Evolutionary conservation across 305 asterid species (phyloP), one percentile per base, ranked within the genome.

Genomic region (Fraxinus sp.): DNA sequence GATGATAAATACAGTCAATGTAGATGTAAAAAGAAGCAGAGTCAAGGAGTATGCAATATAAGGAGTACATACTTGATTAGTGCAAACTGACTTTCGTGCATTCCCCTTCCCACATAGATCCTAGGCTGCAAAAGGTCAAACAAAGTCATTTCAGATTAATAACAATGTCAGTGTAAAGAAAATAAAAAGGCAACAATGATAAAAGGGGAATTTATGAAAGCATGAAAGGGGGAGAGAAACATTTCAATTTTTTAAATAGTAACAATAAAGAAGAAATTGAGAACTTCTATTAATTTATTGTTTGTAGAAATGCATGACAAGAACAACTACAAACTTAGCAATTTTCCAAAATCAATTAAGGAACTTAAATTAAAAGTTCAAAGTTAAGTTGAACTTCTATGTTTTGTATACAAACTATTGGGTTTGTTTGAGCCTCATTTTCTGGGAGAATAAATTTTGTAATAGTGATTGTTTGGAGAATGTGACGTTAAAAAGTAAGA

Each of bases 21-120:
- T 74, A 82, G 77, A 77, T 37, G 85, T 32, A 75, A 59, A 59
- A 77, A 43, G 32, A 76, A 83, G 83, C 59, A 81, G 64, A 84
- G 78, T 78, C 20, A 43, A 81, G 72, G 16, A 82, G 72, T 16
- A 83, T 52, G 79, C 78, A 85, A 80, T 52, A 86, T 80, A 35
- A 77, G 80, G 41, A 39, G 75, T 77, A 83, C 95, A 79, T 89
- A 95, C 99, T 91, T 97, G 88, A 97, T 89, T 55, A 97, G 98
- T 62, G 99, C 90, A 87, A 92, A 90, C 81, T 93, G 98, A 75
- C 98, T 97, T 88, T 97, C 99, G 22, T 97, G 99, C 99, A 97
- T 97, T 89, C 99, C 99, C 84, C 99, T 93, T 78, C 99, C 99
- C 64, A 97, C 97, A 49, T 97, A 97, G 87, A 97, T 93, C 84